Evolutionary conservation across 768 basidiomycete genomes (phyloP), one percentile per base, ranked within the genome.

Genomic region (Boletus pseudo-olivaceus): DNA sequence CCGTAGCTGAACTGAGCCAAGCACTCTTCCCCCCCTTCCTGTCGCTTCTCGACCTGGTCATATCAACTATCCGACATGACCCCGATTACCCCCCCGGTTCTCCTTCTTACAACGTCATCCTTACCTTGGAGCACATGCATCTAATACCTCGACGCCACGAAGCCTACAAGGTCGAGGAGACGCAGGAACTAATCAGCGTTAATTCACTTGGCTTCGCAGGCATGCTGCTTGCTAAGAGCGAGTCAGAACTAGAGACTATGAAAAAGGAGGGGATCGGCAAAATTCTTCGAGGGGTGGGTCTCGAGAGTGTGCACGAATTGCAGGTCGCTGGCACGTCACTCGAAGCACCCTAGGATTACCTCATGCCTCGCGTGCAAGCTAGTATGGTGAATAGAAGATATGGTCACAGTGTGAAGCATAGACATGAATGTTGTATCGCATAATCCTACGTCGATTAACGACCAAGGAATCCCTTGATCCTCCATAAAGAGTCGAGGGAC

Each of bases 121-220:
- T 94, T 51, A 93, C 92, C 11, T 72, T 84, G 56, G 84, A 89
- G 54, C 93, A 98, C 72, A 74, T 98, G 54, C 85, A 96, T 69
- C 53, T 97, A 53, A 83, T 98, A 63, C 95, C 95, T 30, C 84
- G 95, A 37, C 76, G 76, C 46, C 71, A 72, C 32, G 91, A 93
- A 65, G 71, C 68, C n/a, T 79, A 87, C 68, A 68, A 63, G 11
- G 70, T 88, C 5, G 56, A 70, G 49, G 76, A 74, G 47, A 81
- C 80, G 3, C 81, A 82, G n/a, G 79, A 82, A 33, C 56, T 70
- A 50, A 63, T 98, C 27, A 82, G 82, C 62, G 77, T 98, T 40
- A 97, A 98, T 69, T 80, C 95, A 42, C 78, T 97, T 45, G 95
- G 91, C 14, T 97, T 88, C 67, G 89, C 92, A 7, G 95, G 95